phyloP scores from a whole-genome alignment of 192 early-diverging fungal species.

The Podila epigama region DNA sequence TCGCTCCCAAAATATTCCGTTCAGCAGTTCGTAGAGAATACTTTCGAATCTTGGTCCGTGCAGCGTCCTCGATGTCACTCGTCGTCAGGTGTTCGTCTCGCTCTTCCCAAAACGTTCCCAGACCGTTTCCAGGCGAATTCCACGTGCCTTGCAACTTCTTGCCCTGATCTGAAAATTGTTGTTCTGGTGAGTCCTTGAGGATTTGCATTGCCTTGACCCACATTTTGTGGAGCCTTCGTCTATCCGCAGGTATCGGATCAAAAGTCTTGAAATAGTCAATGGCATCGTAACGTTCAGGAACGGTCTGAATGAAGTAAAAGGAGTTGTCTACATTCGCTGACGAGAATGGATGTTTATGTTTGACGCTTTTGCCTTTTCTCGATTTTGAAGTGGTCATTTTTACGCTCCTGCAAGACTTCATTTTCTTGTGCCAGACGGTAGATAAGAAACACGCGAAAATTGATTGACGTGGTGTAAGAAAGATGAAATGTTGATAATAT shows the following conservation, averaged over 20 bases:
- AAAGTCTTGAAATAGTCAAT: slow-evolving; percentile 22
- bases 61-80: slow-evolving; percentile 17
- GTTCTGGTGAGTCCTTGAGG: slow-evolving; percentile 19
- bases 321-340: slow-evolving; percentile 17
- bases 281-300: slow-evolving; percentile 15
- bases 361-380: slow-evolving; percentile 13
- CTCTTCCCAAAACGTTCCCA: slow-evolving; percentile 23
- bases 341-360: slow-evolving; percentile 17
- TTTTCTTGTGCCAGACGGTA: no score
- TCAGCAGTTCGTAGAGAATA: slow-evolving; percentile 20
- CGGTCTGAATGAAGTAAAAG: slow-evolving; percentile 18
- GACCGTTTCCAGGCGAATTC: slow-evolving; percentile 18
- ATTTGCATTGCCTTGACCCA: slow-evolving; percentile 11
- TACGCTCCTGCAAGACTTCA: no score
- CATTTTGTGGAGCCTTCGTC: slow-evolving; percentile 8
- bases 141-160: slow-evolving; percentile 2
- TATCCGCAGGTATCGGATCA: slow-evolving; percentile 16
- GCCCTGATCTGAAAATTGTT: slow-evolving; percentile 18
- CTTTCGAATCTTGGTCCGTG: slow-evolving; percentile 18
- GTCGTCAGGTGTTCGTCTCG: slow-evolving; percentile 6
- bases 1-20: slow-evolving; percentile 17
- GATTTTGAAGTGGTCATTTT: slow-evolving; percentile 9
- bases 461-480: no score
- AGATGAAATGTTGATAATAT: no score
- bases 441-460: no score